Evolutionary conservation across 129 eudicot species (phyloP), one percentile per base, ranked within the genome.

Genomic region (Artemisia tridentata): DNA sequence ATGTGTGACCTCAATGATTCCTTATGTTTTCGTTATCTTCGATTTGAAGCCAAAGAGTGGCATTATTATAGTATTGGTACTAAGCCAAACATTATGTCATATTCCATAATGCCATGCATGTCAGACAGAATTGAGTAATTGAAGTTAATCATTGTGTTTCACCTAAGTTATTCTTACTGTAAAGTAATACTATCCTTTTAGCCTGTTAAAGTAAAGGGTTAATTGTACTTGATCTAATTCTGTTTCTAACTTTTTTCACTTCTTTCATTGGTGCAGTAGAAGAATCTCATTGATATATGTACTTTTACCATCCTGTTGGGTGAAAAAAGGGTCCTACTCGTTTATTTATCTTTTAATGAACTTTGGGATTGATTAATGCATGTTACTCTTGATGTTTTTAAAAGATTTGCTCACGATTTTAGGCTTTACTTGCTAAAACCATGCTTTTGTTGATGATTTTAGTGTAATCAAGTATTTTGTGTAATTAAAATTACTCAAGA

Each of bases 11-110:
- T 80, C 25, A 65, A 80, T 84, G 80, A 78, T 80, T 74, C 51
- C 69, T 34, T 31, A 59, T 49, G 61, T 58, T 53, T 70, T 66
- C 10, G 78, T 75, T 83, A 70, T 80, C 83, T 80, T 80, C 78
- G 81, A 84, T 59, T 84, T 71, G 51, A 80, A 80, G 85, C 77
- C 60, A 74, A 80, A 84, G 81, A 18, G 84, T 77, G 66, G 65
- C 64, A 75, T 54, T 76, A 84, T 76, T 65, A 61, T 80, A 73
- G 60, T 69, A 38, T 69, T 64, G 52, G 12, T 63, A 69, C 48
- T 63, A 65, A 46, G 51, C 72, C 65, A 76, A 60, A 76, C 82
- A 80, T 27, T 34, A 34, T 34, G 43, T 34, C 43, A 38, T 38
- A 25, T 11, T 68, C 69, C 83, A 83, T 80, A 25, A 11, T 68